phyloP scores from a whole-genome alignment of 495 filamentous ascomycete genomes.

The Chaetomium cochliodes region DNA sequence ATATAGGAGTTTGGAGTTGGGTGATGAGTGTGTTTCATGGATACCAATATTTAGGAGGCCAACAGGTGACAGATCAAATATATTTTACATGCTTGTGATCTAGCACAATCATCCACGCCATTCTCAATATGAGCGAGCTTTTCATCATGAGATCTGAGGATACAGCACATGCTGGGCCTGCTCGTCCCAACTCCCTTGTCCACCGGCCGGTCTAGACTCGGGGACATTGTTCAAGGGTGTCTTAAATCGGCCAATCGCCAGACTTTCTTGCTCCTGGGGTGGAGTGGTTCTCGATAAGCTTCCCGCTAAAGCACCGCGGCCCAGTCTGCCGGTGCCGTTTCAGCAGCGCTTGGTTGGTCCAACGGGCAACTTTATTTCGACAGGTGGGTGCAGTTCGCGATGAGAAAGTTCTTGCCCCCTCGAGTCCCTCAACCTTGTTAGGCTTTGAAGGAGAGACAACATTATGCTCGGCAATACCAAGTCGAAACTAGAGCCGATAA shows the following conservation, averaged over 20 bases:
- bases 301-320: constrained; percentile 22
- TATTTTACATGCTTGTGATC: not conserved
- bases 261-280: not conserved
- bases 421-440: not conserved
- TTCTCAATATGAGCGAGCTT: not conserved
- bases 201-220: constrained; percentile 18
- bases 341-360: constrained; percentile 1
- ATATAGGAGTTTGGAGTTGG: constrained; percentile 14
- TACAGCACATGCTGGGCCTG: too few species aligned
- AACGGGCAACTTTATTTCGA: constrained; percentile 24
- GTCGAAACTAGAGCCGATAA: not conserved
- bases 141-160: too few species aligned
- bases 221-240: not conserved
- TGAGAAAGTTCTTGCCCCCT: not conserved
- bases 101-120: not conserved
- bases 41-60: constrained; percentile 18
- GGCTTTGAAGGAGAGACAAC: not conserved
- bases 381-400: constrained; percentile 1
- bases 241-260: constrained; percentile 10
- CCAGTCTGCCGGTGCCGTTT: constrained; percentile 12
- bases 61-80: not conserved
- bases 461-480: not conserved
- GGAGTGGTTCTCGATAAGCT: constrained; percentile 6
- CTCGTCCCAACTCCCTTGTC: too few species aligned
- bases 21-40: not conserved